A percentile compares a stretch with the other conserved stretches of the same genome.
phyloP scores from a whole-genome alignment of 352 stramenopile species.

The Globisporangium parvum region DNA sequence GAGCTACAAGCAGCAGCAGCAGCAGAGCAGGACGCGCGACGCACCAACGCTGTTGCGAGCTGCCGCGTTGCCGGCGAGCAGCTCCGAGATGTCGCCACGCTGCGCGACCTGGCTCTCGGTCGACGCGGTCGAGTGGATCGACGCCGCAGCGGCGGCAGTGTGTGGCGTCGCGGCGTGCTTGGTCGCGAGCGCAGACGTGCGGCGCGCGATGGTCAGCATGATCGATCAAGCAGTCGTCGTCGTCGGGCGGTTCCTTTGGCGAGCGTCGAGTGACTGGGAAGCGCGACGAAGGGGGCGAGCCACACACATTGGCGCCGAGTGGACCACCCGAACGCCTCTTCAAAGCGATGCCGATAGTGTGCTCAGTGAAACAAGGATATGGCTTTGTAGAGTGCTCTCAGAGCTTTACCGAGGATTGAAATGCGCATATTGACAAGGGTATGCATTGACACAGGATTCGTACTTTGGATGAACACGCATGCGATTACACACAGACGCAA shows the following conservation, averaged over 20 bases:
- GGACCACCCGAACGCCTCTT: slow-evolving; percentile 7
- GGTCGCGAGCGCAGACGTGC: slow-evolving; percentile 23
- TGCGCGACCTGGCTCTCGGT: slow-evolving; percentile 30
- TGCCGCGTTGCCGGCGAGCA: slow-evolving; percentile 57
- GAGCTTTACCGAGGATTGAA: too few species aligned
- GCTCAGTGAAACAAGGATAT: too few species aligned
- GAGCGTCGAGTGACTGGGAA: slow-evolving; percentile 5
- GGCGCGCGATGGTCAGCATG: slow-evolving; percentile 37
- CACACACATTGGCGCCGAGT: background rate
- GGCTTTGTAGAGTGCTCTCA: too few species aligned
- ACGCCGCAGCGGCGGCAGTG: slow-evolving; percentile 20
- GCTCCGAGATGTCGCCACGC: slow-evolving; percentile 65
- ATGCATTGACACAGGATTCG: too few species aligned
- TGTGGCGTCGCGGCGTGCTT: slow-evolving; percentile 11
- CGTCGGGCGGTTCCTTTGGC: slow-evolving; percentile 4
- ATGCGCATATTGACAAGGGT: too few species aligned
- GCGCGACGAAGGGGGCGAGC: slow-evolving; percentile 2
- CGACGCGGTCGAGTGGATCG: slow-evolving; percentile 21
- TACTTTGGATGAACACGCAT: too few species aligned
- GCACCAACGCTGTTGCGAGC: slow-evolving; percentile 76
- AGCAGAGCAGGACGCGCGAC: slow-evolving; percentile 8
- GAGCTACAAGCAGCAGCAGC: background rate
- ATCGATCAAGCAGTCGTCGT: background rate
- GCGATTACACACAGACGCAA: slow-evolving; percentile 18
- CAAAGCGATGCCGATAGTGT: background rate